phyloP scores from a whole-genome alignment of 257 asterid genomes.

The Solanum pimpinellifolium region DNA sequence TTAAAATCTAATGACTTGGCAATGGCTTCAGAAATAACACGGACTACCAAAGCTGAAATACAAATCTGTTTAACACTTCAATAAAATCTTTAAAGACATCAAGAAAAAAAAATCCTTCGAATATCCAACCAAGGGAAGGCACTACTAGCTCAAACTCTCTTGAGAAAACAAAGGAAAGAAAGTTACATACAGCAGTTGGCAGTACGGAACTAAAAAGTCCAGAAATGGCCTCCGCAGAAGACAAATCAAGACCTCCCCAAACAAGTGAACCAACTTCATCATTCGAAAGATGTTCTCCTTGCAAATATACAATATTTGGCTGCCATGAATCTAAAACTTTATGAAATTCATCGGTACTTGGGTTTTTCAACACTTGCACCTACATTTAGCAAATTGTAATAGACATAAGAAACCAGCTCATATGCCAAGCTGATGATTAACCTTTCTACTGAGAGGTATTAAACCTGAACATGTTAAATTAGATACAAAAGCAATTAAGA shows the following conservation, averaged over 20 bases:
- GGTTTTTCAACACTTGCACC: slow-evolving; percentile 79
- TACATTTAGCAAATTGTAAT: slow-evolving; percentile 8
- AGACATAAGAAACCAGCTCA: not conserved
- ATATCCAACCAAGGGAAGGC: not conserved
- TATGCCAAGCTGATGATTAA: not conserved
- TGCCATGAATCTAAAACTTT: slow-evolving; percentile 60
- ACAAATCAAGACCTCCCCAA: slow-evolving; percentile 56
- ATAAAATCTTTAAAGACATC: not conserved
- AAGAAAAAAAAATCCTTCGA: not conserved
- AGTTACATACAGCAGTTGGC: slow-evolving; percentile 61
- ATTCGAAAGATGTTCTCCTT: slow-evolving; percentile 54
- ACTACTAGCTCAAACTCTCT: not conserved
- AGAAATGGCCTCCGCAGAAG: slow-evolving; percentile 47
- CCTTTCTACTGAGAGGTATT: not conserved
- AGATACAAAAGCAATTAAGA: not conserved
- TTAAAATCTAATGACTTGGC: not conserved
- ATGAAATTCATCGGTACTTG: slow-evolving; percentile 56
- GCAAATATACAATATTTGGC: slow-evolving; percentile 76
- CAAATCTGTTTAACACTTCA: not conserved
- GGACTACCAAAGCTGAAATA: not conserved
- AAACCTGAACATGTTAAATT: not conserved
- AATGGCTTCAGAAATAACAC: not conserved
- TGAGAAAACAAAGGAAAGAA: not conserved
- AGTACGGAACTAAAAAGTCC: slow-evolving; percentile 48
- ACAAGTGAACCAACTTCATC: slow-evolving; percentile 50